Conservation (phyloP, 352 stramenopile genomes). For the Globisporangium okanoganense region DNA sequence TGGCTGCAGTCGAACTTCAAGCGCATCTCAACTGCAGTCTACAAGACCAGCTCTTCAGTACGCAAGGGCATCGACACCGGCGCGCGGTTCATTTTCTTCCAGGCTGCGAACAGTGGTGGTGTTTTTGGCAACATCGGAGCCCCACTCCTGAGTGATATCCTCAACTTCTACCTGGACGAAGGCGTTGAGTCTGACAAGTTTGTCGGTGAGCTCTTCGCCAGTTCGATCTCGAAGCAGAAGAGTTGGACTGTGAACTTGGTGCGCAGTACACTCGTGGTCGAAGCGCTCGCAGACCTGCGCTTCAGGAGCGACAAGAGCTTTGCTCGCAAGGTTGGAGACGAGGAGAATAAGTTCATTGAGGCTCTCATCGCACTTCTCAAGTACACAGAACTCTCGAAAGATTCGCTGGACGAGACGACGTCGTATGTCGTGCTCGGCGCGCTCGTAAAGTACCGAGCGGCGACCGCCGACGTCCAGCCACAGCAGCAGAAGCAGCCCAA, state of each 20-base stretch:
- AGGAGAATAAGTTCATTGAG: slow-evolving; percentile 33
- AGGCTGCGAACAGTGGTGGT: neutral
- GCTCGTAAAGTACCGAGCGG: slow-evolving; percentile 51
- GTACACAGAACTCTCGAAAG: slow-evolving; percentile 15
- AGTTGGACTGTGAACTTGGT: slow-evolving; percentile 12
- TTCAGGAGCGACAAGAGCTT: slow-evolving; percentile 7
- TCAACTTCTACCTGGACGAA: slow-evolving; percentile 27
- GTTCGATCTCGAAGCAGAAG: slow-evolving; percentile 1
- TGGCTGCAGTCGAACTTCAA: slow-evolving; percentile 20
- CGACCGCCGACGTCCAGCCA: slow-evolving; percentile 16
- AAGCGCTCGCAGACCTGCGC: slow-evolving; percentile 27
- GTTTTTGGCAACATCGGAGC: neutral
- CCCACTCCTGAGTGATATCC: slow-evolving; percentile 25
- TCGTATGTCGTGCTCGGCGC: slow-evolving; percentile 45
- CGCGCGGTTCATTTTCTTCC: slow-evolving; percentile 9
- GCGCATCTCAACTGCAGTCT: slow-evolving; percentile 9
- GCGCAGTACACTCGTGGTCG: slow-evolving; percentile 29
- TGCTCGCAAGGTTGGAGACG: slow-evolving; percentile 5
- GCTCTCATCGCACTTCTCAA: slow-evolving; percentile 22
- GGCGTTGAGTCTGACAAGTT: slow-evolving; percentile 15
- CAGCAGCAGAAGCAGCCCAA: slow-evolving; percentile 14
- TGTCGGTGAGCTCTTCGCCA: slow-evolving; percentile 29
- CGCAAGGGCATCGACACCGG: slow-evolving; percentile 6
- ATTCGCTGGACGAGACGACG: slow-evolving; percentile 13
- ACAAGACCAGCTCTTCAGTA: neutral